phyloP scores from a whole-genome alignment of 305 asterid genomes.

The Caryopteris hybrid region DNA sequence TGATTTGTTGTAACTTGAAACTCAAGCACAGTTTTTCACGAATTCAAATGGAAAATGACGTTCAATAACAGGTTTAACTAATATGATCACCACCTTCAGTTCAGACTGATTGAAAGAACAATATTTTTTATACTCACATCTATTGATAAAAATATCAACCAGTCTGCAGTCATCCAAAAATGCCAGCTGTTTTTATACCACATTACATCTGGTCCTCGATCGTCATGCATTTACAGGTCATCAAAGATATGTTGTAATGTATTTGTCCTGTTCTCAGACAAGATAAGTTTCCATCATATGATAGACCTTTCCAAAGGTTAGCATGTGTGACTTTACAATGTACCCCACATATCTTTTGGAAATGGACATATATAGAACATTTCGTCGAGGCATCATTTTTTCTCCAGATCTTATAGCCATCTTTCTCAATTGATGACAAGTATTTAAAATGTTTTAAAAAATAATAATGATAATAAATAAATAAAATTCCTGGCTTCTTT shows the following conservation, averaged over 20 bases:
- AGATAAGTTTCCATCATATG: background rate
- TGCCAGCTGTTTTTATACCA: background rate
- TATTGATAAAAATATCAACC: too few species aligned
- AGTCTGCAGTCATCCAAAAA: background rate
- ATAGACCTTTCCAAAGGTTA: background rate
- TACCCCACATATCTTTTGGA: background rate
- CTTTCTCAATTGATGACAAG: background rate
- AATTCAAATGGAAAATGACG: background rate
- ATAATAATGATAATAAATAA: background rate
- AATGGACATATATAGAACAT: background rate
- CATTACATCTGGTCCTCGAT: background rate
- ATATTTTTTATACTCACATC: background rate
- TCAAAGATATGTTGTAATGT: background rate
- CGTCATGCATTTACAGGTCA: background rate
- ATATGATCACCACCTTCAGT: background rate
- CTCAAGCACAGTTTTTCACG: background rate
- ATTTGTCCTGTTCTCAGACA: background rate
- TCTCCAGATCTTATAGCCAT: background rate
- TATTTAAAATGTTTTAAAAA: background rate
- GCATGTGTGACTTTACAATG: background rate
- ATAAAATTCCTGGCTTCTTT: background rate
- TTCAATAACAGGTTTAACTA: background rate
- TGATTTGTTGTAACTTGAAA: background rate
- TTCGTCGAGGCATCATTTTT: too few species aligned
- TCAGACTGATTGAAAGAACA: background rate